Percentiles rank a stretch among this genome's conserved stretches.
These are phyloP conservation scores for Diplocarpon rosae DNA, from an alignment of 2,329 filamentous ascomycete genomes.

Conservation along the genomic window DNA sequence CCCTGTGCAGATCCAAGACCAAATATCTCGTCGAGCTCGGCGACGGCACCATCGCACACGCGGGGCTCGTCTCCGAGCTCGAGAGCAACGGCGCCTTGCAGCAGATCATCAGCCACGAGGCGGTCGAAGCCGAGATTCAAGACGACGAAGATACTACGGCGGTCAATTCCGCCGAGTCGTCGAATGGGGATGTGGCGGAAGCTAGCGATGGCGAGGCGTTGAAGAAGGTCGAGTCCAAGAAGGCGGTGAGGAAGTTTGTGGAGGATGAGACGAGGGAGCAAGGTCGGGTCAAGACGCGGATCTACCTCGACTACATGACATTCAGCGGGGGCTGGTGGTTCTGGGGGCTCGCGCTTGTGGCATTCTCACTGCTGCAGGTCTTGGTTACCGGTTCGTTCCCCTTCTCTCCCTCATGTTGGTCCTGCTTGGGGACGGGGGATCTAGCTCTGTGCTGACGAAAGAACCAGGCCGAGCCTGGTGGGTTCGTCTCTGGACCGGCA, in stretches of 20 bases:
- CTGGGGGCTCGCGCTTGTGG: slow-evolving; percentile 43
- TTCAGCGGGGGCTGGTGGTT: slow-evolving; percentile 52
- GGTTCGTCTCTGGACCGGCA: slow-evolving; percentile 51
- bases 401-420: background rate
- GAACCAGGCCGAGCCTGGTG: slow-evolving; percentile 46
- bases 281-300: slow-evolving; percentile 53
- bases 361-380: slow-evolving; percentile 44
- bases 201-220: slow-evolving; percentile 30
- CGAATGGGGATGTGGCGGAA: slow-evolving; percentile 29
- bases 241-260: slow-evolving; percentile 55
- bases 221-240: slow-evolving; percentile 40
- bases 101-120: slow-evolving; percentile 46
- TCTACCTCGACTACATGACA: slow-evolving; percentile 59
- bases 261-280: slow-evolving; percentile 64
- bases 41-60: slow-evolving; percentile 52
- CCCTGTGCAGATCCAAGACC: slow-evolving; percentile 56
- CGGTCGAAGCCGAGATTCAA: slow-evolving; percentile 33
- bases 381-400: slow-evolving; percentile 40
- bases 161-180: slow-evolving; percentile 43
- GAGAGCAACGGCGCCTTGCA: slow-evolving; percentile 44
- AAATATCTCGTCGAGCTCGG: slow-evolving; percentile 66
- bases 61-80: slow-evolving; percentile 56
- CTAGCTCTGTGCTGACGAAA: background rate
- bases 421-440: too few species aligned
- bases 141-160: slow-evolving; percentile 41